Evolutionary conservation across 1,139 yeast genomes (phyloP), one percentile per base, ranked within the genome.

Genomic region (Groenewaldozyma auringiensis): DNA sequence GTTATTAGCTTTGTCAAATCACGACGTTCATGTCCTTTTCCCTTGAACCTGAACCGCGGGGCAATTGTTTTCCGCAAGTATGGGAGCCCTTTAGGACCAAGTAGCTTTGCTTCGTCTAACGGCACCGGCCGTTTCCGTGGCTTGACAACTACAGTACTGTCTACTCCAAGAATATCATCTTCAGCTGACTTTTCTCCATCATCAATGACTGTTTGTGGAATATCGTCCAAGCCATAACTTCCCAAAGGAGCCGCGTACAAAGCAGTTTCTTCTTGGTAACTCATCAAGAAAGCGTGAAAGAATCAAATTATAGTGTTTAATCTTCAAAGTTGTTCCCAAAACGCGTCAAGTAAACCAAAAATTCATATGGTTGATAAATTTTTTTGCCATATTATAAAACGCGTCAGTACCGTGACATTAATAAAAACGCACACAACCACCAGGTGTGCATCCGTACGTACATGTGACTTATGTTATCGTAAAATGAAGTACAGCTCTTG

Each of bases 1-100:
- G 76, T 79, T 22, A 85, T 65, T 2, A 86, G 67, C 39, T 67
- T 65, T 6, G 67, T 60, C 44, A 78, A 57, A 52, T 77, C 79
- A 17, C 70, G 69, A 47, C 67, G 54, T 48, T 66, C 71, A 41
- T 64, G 61, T 3, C 71, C 71, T 38, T 58, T 60, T n/a, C 71
- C 71, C 41, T 64, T 65, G 48, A 67, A 58, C 38, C 52, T 49
- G 21, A 67, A 44, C 21, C 53, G 53, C 1, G 59, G 51, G 14
- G 42, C 34, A 11, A 63, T 53, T n/a, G 50, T 50, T 22, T 47
- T 45, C 25, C 53, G 53, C 17, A 69, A 49, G n/a, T 47, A 47
- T 0, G 69, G 64, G 9, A 69, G 54, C 3, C 73, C 72, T 1
- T 53, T 49, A 2, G 55, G 51, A 4, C 62, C 53, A 11, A 67